Conservation (phyloP, 345 rosid species). For the Eutrema heterophyllum region DNA sequence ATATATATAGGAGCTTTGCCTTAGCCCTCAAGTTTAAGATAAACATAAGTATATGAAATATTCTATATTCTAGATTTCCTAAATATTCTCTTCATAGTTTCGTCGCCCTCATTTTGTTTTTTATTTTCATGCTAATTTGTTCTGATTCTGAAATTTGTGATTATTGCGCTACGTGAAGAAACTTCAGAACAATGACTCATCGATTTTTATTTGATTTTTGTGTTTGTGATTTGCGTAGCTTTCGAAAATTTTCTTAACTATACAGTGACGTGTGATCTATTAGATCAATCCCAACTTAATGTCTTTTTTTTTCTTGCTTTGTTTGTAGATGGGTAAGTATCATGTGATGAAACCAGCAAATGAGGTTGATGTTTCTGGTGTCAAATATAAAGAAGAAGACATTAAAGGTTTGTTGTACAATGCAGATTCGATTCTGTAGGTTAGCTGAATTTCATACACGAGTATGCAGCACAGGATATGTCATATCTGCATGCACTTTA, state of each 20-base stretch:
- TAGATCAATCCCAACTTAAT: neutral
- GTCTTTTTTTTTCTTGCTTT: neutral
- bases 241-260: too few relatives aligned
- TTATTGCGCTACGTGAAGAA: neutral
- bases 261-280: too few relatives aligned
- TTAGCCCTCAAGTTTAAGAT: too few relatives aligned
- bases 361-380: constrained; percentile 48
- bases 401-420: constrained; percentile 43
- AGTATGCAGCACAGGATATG: neutral
- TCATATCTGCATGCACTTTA: too few relatives aligned
- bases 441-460: neutral
- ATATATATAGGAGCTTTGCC: too few relatives aligned
- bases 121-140: neutral
- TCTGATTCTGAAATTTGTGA: neutral
- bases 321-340: constrained; percentile 54
- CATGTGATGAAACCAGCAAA: constrained; percentile 48
- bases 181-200: neutral
- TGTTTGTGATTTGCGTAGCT: neutral
- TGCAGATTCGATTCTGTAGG: neutral
- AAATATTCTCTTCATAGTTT: too few relatives aligned
- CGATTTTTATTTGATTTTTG: neutral
- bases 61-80: too few relatives aligned
- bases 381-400: constrained; percentile 45
- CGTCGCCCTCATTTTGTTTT: neutral
- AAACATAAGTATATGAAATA: too few relatives aligned